Evolutionary conservation across 2,329 filamentous ascomycete genomes (phyloP).

Genomic region (Chaetomium sp.): DNA sequence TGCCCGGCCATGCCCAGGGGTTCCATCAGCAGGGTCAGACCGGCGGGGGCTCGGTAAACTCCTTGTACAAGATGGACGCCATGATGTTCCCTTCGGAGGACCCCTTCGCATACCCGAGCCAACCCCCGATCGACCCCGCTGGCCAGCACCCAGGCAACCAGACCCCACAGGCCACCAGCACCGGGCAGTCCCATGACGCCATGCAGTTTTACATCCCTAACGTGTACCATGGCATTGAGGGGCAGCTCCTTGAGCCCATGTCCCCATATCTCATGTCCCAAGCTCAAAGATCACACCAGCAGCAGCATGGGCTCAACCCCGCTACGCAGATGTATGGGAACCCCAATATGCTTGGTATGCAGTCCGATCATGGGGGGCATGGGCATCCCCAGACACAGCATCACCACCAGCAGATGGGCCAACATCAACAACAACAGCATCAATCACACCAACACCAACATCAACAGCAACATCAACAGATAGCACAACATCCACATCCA

Average conservation of each 20-base stretch:
- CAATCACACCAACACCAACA: slow-evolving; percentile 33
- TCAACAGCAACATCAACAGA: slow-evolving; percentile 26
- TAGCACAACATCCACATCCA: too few relatives aligned
- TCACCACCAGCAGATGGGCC: slow-evolving; percentile 27
- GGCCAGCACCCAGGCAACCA: slow-evolving; percentile 26
- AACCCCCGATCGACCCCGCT: slow-evolving; percentile 22
- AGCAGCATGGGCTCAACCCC: slow-evolving; percentile 35
- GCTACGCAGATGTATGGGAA: slow-evolving; percentile 39
- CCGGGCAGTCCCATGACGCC: slow-evolving; percentile 28
- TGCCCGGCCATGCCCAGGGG: slow-evolving; percentile 23
- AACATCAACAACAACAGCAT: slow-evolving; percentile 23
- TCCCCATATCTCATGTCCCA: slow-evolving; percentile 63
- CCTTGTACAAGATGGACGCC: slow-evolving; percentile 62
- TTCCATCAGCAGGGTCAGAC: slow-evolving; percentile 27
- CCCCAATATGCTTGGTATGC: slow-evolving; percentile 37
- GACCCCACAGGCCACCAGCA: slow-evolving; percentile 24
- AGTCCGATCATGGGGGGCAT: slow-evolving; percentile 29
- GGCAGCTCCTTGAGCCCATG: slow-evolving; percentile 63
- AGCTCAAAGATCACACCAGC: slow-evolving; percentile 26
- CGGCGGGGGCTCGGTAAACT: slow-evolving; percentile 32
- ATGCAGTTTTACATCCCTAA: slow-evolving; percentile 47
- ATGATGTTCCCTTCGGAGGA: slow-evolving; percentile 78
- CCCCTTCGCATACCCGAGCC: slow-evolving; percentile 73
- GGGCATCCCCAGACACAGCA: slow-evolving; percentile 29
- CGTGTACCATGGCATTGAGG: slow-evolving; percentile 61